Conservation (phyloP, 371 early-diverging fungal species). For the Cokeromyces recurvatus region DNA sequence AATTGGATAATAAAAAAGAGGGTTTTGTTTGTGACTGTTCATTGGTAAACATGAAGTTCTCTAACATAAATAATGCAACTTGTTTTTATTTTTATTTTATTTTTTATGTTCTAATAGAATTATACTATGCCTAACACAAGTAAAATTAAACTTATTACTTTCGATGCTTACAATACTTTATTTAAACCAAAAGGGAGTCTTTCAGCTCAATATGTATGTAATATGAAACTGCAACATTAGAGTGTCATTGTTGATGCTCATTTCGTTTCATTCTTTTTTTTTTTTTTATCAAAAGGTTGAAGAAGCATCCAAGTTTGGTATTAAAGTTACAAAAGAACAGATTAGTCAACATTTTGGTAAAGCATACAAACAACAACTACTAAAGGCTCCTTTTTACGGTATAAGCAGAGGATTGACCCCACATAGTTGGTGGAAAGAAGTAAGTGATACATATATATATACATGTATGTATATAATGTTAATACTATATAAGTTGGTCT, state of each 20-base stretch:
- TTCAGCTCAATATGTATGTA: constrained; percentile 35
- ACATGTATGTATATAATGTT: too few species aligned
- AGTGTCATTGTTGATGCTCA: too few species aligned
- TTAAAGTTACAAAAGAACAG: constrained; percentile 25
- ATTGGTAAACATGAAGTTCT: too few species aligned
- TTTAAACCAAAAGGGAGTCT: constrained; percentile 38
- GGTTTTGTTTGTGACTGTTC: too few species aligned
- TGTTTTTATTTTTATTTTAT: too few species aligned
- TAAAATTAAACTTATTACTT: constrained; percentile 32
- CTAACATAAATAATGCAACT: too few species aligned
- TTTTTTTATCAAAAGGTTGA: constrained; percentile 22
- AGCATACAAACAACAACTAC: constrained; percentile 27
- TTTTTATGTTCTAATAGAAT: too few species aligned
- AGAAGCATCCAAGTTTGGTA: constrained; percentile 32
- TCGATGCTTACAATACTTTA: constrained; percentile 46
- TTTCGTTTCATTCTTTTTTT: not conserved
- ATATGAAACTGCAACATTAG: too few species aligned
- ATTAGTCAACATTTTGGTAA: constrained; percentile 32
- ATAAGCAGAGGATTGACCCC: constrained; percentile 28
- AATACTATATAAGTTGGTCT: too few species aligned
- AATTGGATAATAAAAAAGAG: too few species aligned
- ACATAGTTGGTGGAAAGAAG: constrained; percentile 41
- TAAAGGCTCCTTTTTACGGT: constrained; percentile 41
- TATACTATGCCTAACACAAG: too few species aligned
- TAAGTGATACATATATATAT: not conserved